Percentiles rank a stretch among this genome's conserved stretches.
Conservation (phyloP, 2,329 filamentous ascomycete species). For the Penicillium sumatraense region DNA sequence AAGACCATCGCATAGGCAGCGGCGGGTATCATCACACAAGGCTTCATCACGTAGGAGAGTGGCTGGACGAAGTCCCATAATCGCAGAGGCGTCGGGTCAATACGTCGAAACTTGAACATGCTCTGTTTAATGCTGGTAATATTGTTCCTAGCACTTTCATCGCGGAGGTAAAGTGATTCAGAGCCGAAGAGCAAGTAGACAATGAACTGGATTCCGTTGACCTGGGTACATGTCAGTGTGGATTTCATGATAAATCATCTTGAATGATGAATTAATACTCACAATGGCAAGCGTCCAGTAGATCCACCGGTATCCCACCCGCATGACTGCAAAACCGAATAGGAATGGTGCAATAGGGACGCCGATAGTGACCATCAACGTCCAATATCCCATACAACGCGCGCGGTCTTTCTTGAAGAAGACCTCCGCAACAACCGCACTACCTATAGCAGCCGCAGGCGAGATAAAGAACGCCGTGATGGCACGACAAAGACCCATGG, state of each 20-base stretch:
- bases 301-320: conserved; percentile 61
- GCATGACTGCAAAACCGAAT: conserved; percentile 50
- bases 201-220: conserved; percentile 61
- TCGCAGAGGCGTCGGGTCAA: conserved; percentile 58
- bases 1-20: conserved; percentile 63
- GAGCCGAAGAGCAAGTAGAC: conserved; percentile 60
- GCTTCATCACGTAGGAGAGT: conserved; percentile 49
- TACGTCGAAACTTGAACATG: conserved; percentile 54
- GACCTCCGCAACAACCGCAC: conserved; percentile 59
- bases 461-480: conserved; percentile 59
- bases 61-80: conserved; percentile 59
- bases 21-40: conserved; percentile 58
- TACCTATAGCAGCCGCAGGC: conserved; percentile 57
- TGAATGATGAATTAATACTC: not conserved
- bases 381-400: conserved; percentile 61
- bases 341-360: conserved; percentile 44
- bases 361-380: conserved; percentile 54
- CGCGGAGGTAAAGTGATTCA: conserved; percentile 57
- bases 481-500: conserved; percentile 56
- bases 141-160: conserved; percentile 26
- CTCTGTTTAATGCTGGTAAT: conserved; percentile 46
- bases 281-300: conserved; percentile 62
- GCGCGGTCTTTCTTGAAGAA: conserved; percentile 59
- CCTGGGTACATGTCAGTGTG: conserved; percentile 34
- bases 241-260: not conserved